A percentile compares a stretch with the other conserved stretches of the same genome.
Evolutionary conservation across 2,329 filamentous ascomycete genomes (phyloP).

Genomic region (Penicillium rolfsii): DNA sequence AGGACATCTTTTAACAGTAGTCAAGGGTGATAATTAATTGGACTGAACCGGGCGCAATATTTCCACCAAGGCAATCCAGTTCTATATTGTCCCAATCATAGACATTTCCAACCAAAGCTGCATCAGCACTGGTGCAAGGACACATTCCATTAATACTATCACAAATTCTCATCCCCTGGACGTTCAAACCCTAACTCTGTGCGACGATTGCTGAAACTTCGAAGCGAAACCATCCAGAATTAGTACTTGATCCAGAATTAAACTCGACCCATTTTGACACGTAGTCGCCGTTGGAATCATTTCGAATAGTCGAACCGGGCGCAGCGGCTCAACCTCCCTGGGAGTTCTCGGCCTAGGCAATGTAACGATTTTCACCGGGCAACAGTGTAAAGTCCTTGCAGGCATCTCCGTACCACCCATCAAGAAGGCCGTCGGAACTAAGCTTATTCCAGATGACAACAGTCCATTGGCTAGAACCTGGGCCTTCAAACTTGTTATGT

Average conservation of each 20-base stretch:
- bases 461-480: too few relatives aligned
- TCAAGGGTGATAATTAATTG: not conserved
- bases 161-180: conserved; percentile 1
- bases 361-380: too few relatives aligned
- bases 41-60: not conserved
- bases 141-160: conserved; percentile 1
- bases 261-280: not conserved
- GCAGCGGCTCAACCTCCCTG: too few relatives aligned
- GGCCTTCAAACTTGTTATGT: too few relatives aligned
- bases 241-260: conserved; percentile 2
- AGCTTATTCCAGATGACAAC: too few relatives aligned
- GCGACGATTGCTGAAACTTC: not conserved
- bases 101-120: not conserved
- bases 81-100: conserved; percentile 2
- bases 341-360: too few relatives aligned
- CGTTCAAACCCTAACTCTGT: not conserved
- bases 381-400: too few relatives aligned
- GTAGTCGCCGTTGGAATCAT: conserved; percentile 1
- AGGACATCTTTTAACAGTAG: conserved; percentile 2
- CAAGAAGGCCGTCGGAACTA: too few relatives aligned
- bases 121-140: conserved; percentile 1
- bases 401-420: too few relatives aligned
- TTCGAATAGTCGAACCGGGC: too few relatives aligned
- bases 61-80: conserved; percentile 2
- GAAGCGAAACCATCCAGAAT: not conserved